These are phyloP conservation scores for Euphorbia schlechtendalii DNA, from an alignment of 441 rosid genomes.

Conservation along the genomic window DNA sequence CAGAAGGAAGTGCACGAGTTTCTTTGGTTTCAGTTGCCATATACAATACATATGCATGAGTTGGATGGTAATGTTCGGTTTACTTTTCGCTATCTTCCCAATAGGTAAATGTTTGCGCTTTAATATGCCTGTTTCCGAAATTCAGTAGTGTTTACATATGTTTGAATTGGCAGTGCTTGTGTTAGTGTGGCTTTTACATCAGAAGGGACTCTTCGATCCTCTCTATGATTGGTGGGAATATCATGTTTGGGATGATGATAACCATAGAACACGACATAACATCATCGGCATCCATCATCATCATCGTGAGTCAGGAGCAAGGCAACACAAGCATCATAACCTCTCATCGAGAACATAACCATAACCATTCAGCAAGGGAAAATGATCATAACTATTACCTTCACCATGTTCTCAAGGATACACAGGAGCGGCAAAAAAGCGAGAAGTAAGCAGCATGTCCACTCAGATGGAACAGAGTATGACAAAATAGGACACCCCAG, in stretches of 20 bases:
- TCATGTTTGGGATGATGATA: conserved; percentile 9
- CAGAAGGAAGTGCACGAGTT: conserved; percentile 70
- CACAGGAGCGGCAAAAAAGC: conserved; percentile 37
- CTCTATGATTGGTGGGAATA: too few species aligned
- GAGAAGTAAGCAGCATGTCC: conserved; percentile 25
- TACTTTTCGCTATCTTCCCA: conserved; percentile 64
- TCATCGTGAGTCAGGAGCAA: conserved; percentile 25
- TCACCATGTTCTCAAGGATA: conserved; percentile 62
- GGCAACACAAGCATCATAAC: conserved; percentile 44
- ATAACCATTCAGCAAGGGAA: conserved; percentile 38
- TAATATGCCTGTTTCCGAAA: not conserved
- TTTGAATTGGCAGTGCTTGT: conserved; percentile 64
- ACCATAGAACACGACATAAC: too few species aligned
- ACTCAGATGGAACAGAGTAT: conserved; percentile 27
- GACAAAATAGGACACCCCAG: conserved; percentile 27
- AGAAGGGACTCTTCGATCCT: too few species aligned
- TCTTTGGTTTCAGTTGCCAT: conserved; percentile 88
- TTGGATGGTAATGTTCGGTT: conserved; percentile 78
- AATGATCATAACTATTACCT: conserved; percentile 45
- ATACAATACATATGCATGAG: conserved; percentile 83
- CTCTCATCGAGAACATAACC: conserved; percentile 20
- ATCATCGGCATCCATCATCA: conserved; percentile 10
- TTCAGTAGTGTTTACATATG: not conserved
- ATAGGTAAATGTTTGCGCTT: conserved; percentile 41
- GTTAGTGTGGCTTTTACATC: conserved; percentile 15